Base-by-base conservation (phyloP, 371 early-diverging fungal species). In the Mucor saturninus region DNA sequence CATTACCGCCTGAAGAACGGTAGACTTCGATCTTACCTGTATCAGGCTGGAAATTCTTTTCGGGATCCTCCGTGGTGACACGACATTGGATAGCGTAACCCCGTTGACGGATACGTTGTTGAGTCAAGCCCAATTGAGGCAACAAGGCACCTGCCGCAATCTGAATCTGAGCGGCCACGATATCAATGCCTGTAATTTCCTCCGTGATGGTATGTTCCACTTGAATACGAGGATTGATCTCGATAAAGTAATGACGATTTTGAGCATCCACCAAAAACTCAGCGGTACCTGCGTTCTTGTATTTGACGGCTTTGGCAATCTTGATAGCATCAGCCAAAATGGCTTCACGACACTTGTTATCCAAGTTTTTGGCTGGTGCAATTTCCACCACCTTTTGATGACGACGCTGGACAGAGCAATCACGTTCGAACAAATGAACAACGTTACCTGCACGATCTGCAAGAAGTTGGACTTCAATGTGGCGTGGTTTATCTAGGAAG, bases 301-400 rank as follows among this genome's bases (percentile, higher is more conserved):
- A 99, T 62, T 90, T 87, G 57, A 93, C 93, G 46, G 76, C 73
- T 64, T 90, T 88, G 56, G 98, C 94, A 61, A 97, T 83, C 78
- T 89, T 93, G 75, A 95, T 85, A 9, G 98, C 97, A 76, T 95
- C 94, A 28, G 80, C 83, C 49, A 93, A 75, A 49, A 98, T 94
- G 28, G 83, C 83, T 61, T 93, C 84, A 62, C 96, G 85, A 8
- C 88, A 77, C 4, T 74, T 72, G 28, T 59, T 74, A 15, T 84
- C 81, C n/a, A 93, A 68, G 54, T 86, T 79, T 53, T 89, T 83
- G n/a, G 94, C 91, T 2, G 96, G 96, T 0, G 92, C 95, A 56
- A 94, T 91, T 75, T 98, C 98, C 30, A 98, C 91, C 0, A 98
- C 93, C 80, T 99, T 99, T 74, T 99, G 98, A 73, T 97, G 94